Base-by-base conservation (phyloP, 495 filamentous ascomycete species). In the Daldinia concentrica region DNA sequence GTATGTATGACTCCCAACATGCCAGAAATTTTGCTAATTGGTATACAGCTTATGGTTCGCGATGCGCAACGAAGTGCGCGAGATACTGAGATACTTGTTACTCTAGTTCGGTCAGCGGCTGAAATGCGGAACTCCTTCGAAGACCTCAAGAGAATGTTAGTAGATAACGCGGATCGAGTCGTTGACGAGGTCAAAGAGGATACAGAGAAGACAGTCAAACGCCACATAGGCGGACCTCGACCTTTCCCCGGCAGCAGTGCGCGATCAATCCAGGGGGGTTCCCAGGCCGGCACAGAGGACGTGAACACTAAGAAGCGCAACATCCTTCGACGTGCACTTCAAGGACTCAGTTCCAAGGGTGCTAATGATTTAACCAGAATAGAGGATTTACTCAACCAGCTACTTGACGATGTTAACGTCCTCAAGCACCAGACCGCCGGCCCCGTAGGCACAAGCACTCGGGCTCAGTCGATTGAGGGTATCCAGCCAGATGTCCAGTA, bases 91-190 rank as follows among this genome's bases (percentile, higher is more conserved):
- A 97, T 99, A 59, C 80, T 99, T 32, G 91, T 98, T 56, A 97
- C 95, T 3, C 86, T 99, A 41, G 95, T 98, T 54, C 89, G 93
- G 58, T 93, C 93, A 68, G 94, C 96, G 15, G 93, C 96, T 11
- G 95, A 99, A 76, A 97, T 98, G 94, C 93, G 95, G 64, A 97
- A 92, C 68, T 95, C 92, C 12, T 97, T 98, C 76, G 94, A 98
- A 73, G 94, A 97, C 70, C 92, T 99, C 89, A 98, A 96, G 86
- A 91, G 88, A 72, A 90, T 95, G 77, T 88, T 99, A 48, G 90
- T 89, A 2, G 91, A 95, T 48, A 93, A 94, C 51, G 93, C 97
- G 75, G 91, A 90, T 34, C 83, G 91, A 51, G 89, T 97, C 68
- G 91, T 97, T 78, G 90, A 91, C 37, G 87, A 91, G 52, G 93